phyloP scores from a whole-genome alignment of 768 basidiomycete genomes.

The Hericium alpestre region DNA sequence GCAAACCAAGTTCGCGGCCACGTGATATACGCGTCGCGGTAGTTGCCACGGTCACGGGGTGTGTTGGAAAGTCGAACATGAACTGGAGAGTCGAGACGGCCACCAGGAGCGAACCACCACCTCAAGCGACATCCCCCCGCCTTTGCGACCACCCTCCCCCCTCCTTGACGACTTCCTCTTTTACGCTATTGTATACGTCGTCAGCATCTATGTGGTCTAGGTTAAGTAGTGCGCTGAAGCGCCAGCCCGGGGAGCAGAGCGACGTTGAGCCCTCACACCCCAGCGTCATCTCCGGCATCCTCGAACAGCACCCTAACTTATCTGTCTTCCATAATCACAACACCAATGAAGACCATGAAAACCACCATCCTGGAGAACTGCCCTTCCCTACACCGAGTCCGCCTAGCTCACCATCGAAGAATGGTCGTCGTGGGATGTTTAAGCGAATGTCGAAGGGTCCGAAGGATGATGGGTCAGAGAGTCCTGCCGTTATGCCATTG shows the following conservation, averaged over 20 bases:
- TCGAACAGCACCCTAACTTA: slow-evolving; percentile 9
- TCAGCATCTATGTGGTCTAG: slow-evolving; percentile 10
- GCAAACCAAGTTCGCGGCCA: slow-evolving; percentile 4
- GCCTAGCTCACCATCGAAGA: slow-evolving; percentile 11
- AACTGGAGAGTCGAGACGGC: not conserved
- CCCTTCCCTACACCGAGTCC: slow-evolving; percentile 11
- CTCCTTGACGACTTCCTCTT: not conserved
- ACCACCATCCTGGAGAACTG: slow-evolving; percentile 4
- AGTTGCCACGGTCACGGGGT: not conserved
- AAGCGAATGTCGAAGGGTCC: slow-evolving; percentile 11
- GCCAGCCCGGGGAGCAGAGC: slow-evolving; percentile 1
- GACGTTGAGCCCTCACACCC: slow-evolving; percentile 4
- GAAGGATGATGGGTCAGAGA: slow-evolving; percentile 7
- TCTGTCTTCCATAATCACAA: slow-evolving; percentile 3
- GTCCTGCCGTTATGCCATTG: slow-evolving; percentile 7
- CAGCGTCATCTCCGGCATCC: slow-evolving; percentile 4
- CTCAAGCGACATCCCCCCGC: slow-evolving; percentile 6
- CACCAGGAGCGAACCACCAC: not conserved
- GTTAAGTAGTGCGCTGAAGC: slow-evolving; percentile 10
- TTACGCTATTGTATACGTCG: not conserved
- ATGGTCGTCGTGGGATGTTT: slow-evolving; percentile 8
- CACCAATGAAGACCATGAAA: slow-evolving; percentile 1
- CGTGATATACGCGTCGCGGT: slow-evolving; percentile 2
- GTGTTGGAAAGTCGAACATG: slow-evolving; percentile 8
- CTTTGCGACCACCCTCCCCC: not conserved